Conservation (phyloP, 768 basidiomycete species). For the Pleurotus tuber-regium region DNA sequence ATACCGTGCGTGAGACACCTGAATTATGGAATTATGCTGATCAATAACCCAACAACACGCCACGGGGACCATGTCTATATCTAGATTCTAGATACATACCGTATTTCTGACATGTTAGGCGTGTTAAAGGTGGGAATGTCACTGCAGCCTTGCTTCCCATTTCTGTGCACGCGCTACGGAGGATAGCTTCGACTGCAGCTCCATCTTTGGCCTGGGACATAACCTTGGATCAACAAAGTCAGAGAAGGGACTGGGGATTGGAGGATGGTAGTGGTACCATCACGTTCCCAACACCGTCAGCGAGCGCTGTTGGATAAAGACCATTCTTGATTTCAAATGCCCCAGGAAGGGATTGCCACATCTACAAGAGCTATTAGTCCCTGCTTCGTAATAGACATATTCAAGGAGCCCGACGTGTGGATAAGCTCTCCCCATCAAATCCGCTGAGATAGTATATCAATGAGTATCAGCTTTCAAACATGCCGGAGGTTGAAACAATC, state of each 20-base stretch:
- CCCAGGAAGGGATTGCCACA: constrained; percentile 7
- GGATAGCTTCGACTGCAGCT: constrained; percentile 38
- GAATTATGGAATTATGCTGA: constrained; percentile 28
- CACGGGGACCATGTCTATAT: constrained; percentile 3
- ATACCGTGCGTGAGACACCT: constrained; percentile 51
- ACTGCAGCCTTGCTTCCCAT: constrained; percentile 52
- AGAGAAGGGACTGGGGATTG: background rate
- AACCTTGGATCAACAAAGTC: constrained; percentile 18
- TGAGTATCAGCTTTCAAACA: constrained; percentile 28
- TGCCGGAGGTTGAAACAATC: constrained; percentile 5
- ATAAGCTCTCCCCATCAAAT: constrained; percentile 6
- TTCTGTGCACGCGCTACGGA: constrained; percentile 47
- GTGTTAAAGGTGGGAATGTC: constrained; percentile 36
- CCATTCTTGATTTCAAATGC: constrained; percentile 15
- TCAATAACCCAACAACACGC: constrained; percentile 14
- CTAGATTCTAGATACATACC: background rate
- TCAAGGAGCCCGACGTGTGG: background rate
- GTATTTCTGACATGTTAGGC: background rate
- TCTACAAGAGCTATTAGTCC: background rate
- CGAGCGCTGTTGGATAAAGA: constrained; percentile 24
- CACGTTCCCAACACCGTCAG: constrained; percentile 29
- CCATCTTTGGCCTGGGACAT: constrained; percentile 45
- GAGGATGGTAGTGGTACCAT: constrained; percentile 18
- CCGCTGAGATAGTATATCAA: constrained; percentile 13
- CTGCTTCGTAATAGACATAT: constrained; percentile 41